Conservation (phyloP, 2,329 filamentous ascomycete species). For the Emmonsiellopsis sp. region DNA sequence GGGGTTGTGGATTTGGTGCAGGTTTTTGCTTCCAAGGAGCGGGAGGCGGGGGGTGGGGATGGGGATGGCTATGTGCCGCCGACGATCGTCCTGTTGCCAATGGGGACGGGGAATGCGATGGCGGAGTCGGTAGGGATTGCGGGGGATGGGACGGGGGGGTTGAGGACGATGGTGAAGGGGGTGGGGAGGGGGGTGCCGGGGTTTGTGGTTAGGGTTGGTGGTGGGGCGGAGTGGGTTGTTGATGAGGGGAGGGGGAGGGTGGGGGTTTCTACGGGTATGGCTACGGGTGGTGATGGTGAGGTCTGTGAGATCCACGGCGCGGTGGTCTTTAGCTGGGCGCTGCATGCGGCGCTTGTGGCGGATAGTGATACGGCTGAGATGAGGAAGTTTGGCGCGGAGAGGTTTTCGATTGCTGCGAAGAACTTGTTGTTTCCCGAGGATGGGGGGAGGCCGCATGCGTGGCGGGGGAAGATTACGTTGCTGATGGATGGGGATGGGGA, state of each 20-base stretch:
- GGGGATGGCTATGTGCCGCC: constrained; percentile 38
- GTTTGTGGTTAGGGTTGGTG: constrained; percentile 55
- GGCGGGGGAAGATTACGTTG: constrained; percentile 45
- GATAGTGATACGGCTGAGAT: constrained; percentile 82
- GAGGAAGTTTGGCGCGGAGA: constrained; percentile 63
- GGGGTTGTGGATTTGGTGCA: constrained; percentile 79
- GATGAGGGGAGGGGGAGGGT: constrained; percentile 38
- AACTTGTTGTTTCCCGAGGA: constrained; percentile 58
- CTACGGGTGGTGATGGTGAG: constrained; percentile 15
- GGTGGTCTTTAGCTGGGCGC: constrained; percentile 81
- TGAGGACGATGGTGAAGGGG: constrained; percentile 55
- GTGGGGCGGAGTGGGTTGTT: constrained; percentile 41
- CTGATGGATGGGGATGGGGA: constrained; percentile 7
- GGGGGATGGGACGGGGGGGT: constrained; percentile 28
- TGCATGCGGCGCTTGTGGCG: constrained; percentile 81
- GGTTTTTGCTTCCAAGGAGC: constrained; percentile 37
- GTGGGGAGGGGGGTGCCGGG: constrained; percentile 47
- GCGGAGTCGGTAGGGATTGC: constrained; percentile 30
- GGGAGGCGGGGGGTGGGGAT: constrained; percentile 10
- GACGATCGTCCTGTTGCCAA: constrained; percentile 46
- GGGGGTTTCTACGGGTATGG: constrained; percentile 11
- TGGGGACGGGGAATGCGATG: constrained; percentile 43
- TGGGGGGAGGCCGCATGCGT: constrained; percentile 46
- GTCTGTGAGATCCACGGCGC: constrained; percentile 51
- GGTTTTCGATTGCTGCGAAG: constrained; percentile 77